Evolutionary conservation across 2,329 filamentous ascomycete genomes (phyloP), one percentile per base, ranked within the genome.

Genomic region (Cladosporium halotolerans): DNA sequence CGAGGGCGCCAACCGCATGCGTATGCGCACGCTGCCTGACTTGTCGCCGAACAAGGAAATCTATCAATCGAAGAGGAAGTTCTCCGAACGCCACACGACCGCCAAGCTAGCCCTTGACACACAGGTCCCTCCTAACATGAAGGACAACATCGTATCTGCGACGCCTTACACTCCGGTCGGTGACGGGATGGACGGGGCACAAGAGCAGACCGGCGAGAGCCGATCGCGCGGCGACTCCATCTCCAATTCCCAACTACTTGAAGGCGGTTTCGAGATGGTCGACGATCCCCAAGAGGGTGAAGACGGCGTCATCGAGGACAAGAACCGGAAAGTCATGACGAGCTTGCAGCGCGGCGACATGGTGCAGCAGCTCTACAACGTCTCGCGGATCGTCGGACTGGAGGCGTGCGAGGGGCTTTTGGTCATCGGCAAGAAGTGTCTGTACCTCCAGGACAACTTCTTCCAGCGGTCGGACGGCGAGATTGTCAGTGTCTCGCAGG

Each of bases 311-410:
- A 55, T 66, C 9, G 95, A 99, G 70, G 95, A 99, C 70, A 97
- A 96, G 74, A 97, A 99, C 65, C 82, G 95, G 42, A 96, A 96
- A 70, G 92, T 99, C 42, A 95, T 97, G 89, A 82, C 93, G 48
- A 92, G 89, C 58, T 77, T 99, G 9, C 86, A 96, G 62, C 86
- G 87, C 10, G 90, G 91, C 4, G 93, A 99, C 63, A 82, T 91
- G 53, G 92, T 99, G 2, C 89, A 96, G 67, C 87, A 89, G 53
- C 89, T 96, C 1, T 95, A 89, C 76, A 99, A 99, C 62, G 85
- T 97, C 46, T 97, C 93, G 13, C 85, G 93, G 9, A 92, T 99
- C 52, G 85, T 96, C 32, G 93, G 93, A 9, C 77, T 99, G 3
- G 93, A 99, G 66, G 91, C 91, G 8, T 89, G 88, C 57, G 95